A percentile compares a stretch with the other conserved stretches of the same genome.
Conservation (phyloP, 2,329 filamentous ascomycete genomes). For the Cadophora gregata region DNA sequence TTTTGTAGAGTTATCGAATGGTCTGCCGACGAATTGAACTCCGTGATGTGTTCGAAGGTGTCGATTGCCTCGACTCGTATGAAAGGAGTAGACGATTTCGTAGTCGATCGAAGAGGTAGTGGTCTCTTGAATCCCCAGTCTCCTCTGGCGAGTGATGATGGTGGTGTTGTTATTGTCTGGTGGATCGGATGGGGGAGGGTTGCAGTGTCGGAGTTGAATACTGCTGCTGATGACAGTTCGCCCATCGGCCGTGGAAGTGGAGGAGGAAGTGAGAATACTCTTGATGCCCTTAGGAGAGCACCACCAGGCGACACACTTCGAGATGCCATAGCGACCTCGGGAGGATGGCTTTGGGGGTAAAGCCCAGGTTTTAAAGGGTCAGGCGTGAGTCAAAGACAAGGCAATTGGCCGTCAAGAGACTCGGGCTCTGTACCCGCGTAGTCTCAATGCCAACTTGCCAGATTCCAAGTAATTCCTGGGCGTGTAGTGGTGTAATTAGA, state of each 20-base stretch:
- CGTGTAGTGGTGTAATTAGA: neutral
- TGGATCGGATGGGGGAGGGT: conserved; percentile 82
- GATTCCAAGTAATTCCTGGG: neutral
- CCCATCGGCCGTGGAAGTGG: conserved; percentile 68
- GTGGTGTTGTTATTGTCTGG: conserved; percentile 80
- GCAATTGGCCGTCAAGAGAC: neutral
- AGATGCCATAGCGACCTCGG: conserved; percentile 38
- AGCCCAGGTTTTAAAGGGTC: neutral
- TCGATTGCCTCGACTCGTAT: conserved; percentile 81
- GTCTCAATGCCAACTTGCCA: neutral
- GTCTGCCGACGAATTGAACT: conserved; percentile 83
- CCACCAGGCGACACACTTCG: conserved; percentile 63
- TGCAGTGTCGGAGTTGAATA: conserved; percentile 66
- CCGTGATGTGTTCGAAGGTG: conserved; percentile 85
- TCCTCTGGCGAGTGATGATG: conserved; percentile 73
- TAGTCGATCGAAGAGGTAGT: conserved; percentile 77
- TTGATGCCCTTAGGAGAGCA: conserved; percentile 80
- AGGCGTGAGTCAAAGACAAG: neutral
- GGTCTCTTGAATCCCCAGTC: conserved; percentile 94
- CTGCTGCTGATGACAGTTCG: conserved; percentile 54
- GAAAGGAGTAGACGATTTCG: conserved; percentile 73
- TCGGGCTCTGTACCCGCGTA: neutral
- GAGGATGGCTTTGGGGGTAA: neutral
- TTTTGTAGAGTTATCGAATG: conserved; percentile 82
- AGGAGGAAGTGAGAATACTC: conserved; percentile 85